Evolutionary conservation across 306 rosid genomes (phyloP).

Genomic region (Gynostemma pentaphyllum): DNA sequence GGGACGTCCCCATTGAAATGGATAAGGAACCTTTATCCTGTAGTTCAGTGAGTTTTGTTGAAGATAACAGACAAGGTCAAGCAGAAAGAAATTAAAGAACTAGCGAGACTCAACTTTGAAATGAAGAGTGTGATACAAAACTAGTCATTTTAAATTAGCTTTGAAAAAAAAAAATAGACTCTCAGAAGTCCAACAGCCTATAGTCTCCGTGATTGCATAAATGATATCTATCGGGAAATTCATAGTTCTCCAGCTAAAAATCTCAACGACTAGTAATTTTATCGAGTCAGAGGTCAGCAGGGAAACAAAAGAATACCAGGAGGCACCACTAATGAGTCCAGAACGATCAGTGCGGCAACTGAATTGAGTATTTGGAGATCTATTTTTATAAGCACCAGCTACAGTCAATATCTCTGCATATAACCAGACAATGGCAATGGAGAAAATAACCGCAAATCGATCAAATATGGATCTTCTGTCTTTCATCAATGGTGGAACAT

Average conservation of each 20-base stretch:
- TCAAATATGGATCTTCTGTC: slow-evolving; percentile 26
- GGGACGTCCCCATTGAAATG: slow-evolving; percentile 88
- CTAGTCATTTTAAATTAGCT: not conserved
- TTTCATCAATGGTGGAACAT: slow-evolving; percentile 33
- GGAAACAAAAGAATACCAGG: slow-evolving; percentile 47
- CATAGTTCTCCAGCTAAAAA: not conserved
- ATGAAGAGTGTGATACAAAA: not conserved
- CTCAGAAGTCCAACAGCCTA: not conserved
- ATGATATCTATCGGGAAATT: not conserved
- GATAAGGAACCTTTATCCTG: slow-evolving; percentile 90
- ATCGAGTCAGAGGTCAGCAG: not conserved
- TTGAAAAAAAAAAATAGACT: not conserved
- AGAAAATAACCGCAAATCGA: slow-evolving; percentile 47
- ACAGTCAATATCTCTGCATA: slow-evolving; percentile 74
- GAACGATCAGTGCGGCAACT: slow-evolving; percentile 95
- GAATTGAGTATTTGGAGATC: slow-evolving; percentile 52
- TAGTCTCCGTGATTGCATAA: not conserved
- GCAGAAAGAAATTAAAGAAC: not conserved
- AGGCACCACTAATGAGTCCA: slow-evolving; percentile 63
- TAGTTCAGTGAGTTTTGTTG: slow-evolving; percentile 6
- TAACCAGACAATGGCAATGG: slow-evolving; percentile 61
- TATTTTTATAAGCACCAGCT: slow-evolving; percentile 62
- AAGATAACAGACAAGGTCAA: not conserved
- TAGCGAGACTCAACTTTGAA: not conserved
- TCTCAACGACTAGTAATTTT: not conserved